Percentiles rank a stretch among this genome's conserved stretches.
phyloP scores from a whole-genome alignment of 2,329 filamentous ascomycete species.

The Colletotrichum aenigma region DNA sequence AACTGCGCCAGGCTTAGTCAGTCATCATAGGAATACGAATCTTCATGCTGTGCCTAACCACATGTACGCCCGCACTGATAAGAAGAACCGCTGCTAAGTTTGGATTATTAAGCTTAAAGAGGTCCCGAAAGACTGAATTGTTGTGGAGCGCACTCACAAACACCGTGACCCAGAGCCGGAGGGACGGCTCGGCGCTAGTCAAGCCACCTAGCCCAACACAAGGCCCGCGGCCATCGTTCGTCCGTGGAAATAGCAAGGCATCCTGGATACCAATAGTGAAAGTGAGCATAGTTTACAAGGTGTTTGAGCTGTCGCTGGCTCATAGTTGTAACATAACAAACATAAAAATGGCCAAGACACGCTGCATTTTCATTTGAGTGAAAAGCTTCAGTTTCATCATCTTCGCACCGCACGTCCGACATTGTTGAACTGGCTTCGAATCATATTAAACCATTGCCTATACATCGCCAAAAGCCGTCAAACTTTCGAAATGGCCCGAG shows the following conservation, averaged over 20 bases:
- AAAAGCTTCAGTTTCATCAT: neutral
- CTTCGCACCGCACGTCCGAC: neutral
- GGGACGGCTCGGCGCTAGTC: neutral
- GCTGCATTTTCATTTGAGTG: neutral
- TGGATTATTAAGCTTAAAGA: neutral
- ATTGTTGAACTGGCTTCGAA: neutral
- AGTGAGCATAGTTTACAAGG: rapidly evolving
- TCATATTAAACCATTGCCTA: neutral
- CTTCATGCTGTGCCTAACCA: neutral
- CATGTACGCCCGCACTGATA: neutral
- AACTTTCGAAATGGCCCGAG: neutral
- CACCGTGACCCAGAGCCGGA: neutral
- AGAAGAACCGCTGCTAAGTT: neutral
- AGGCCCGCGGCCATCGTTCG: neutral
- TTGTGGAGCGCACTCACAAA: neutral
- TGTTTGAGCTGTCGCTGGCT: neutral
- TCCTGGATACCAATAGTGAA: neutral
- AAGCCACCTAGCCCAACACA: neutral
- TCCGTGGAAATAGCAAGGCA: neutral
- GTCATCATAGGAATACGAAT: neutral
- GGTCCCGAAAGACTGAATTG: neutral
- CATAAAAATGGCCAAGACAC: neutral
- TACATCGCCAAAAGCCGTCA: neutral
- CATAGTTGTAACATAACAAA: neutral
- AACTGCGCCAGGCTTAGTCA: neutral